phyloP scores from a whole-genome alignment of 2,329 filamentous ascomycete genomes.

The Paracorniculantispora psalliotae region DNA sequence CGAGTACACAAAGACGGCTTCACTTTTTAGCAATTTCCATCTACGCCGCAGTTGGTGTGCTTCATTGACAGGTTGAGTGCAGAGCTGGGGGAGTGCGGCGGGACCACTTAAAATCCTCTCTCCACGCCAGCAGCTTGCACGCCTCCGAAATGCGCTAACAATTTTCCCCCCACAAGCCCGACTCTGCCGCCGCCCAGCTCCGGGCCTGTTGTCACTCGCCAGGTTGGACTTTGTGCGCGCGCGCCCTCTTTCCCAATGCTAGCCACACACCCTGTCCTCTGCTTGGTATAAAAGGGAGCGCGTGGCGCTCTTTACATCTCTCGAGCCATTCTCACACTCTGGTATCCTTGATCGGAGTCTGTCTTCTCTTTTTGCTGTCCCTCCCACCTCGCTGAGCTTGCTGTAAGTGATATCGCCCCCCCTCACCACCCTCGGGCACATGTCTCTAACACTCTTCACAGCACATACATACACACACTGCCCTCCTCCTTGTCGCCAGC shows the following conservation, averaged over 20 bases:
- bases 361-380: neutral
- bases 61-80: neutral
- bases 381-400: neutral
- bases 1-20: neutral
- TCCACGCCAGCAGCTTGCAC: neutral
- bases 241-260: neutral
- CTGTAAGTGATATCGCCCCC: neutral
- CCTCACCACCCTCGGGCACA: neutral
- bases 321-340: neutral
- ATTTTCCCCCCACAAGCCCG: neutral
- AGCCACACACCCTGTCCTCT: slow-evolving; percentile 10
- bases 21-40: neutral
- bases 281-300: slow-evolving; percentile 7
- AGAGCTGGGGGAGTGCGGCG: neutral
- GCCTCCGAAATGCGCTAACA: neutral
- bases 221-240: neutral
- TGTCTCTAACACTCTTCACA: neutral
- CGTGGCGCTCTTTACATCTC: neutral
- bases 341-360: neutral
- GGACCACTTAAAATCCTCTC: neutral
- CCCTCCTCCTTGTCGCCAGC: neutral
- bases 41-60: neutral
- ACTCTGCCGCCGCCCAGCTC: neutral
- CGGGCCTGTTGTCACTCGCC: neutral
- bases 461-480: neutral